Evolutionary conservation across 495 filamentous ascomycete genomes (phyloP).

Genomic region (Sordaria brevicollis): DNA sequence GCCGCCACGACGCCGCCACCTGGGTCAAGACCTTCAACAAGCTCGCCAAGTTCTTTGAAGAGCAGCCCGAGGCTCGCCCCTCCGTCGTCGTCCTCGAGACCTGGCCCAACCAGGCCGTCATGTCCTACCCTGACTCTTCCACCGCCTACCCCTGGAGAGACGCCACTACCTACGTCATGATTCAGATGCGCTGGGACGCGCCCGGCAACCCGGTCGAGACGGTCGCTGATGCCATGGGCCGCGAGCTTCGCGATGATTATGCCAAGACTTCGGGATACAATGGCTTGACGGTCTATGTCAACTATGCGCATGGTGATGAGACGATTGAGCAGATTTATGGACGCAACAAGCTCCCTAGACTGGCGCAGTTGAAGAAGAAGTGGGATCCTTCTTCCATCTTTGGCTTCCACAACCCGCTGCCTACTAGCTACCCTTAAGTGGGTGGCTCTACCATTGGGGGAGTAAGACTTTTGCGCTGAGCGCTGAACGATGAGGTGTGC

Average conservation of each 20-base stretch:
- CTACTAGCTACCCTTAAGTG: background rate
- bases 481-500: background rate
- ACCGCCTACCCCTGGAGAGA: background rate
- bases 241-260: background rate
- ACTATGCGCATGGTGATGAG: slow-evolving; percentile 31
- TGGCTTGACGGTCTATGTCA: slow-evolving; percentile 20
- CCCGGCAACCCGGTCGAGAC: background rate
- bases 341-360: slow-evolving; percentile 14
- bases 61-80: background rate
- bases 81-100: background rate
- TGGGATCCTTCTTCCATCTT: slow-evolving; percentile 23
- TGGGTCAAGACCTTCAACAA: background rate
- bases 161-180: background rate
- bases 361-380: slow-evolving; percentile 17
- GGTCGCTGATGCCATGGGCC: background rate
- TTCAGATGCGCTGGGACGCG: background rate
- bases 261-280: slow-evolving; percentile 10
- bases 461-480: background rate
- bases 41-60: background rate
- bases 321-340: slow-evolving; percentile 13
- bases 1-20: background rate
- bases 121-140: background rate
- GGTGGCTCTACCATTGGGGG: background rate
- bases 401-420: slow-evolving; percentile 7
- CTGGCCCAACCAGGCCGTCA: background rate